A percentile compares a stretch with the other conserved stretches of the same genome.
phyloP scores from a whole-genome alignment of 2,329 filamentous ascomycete species.

The Sphaerulina musiva region DNA sequence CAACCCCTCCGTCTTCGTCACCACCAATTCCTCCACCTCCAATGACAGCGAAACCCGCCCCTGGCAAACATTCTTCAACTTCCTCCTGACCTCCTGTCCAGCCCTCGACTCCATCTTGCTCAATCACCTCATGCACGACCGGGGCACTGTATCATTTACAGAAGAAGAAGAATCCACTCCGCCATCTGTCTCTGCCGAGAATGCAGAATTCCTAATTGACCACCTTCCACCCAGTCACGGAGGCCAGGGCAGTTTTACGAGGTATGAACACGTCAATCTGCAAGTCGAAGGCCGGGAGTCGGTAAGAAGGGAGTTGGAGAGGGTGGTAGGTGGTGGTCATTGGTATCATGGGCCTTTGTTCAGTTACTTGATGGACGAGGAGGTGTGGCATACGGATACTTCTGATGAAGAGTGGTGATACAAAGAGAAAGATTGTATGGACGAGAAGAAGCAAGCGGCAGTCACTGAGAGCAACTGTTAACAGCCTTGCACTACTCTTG shows the following conservation, averaged over 20 bases:
- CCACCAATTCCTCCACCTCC: neutral
- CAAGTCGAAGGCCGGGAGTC: conserved; percentile 17
- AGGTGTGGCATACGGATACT: conserved; percentile 31
- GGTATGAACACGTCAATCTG: conserved; percentile 24
- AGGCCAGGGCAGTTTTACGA: conserved; percentile 17
- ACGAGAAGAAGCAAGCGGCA: no score
- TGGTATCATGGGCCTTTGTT: conserved; percentile 26
- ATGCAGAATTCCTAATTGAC: conserved; percentile 15
- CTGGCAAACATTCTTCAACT: conserved; percentile 27
- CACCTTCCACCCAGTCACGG: conserved; percentile 13
- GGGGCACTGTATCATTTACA: conserved; percentile 24
- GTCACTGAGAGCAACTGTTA: no score
- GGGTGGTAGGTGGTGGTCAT: conserved; percentile 20
- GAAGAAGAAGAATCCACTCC: conserved; percentile 9
- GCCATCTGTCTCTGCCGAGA: conserved; percentile 9
- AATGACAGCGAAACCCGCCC: conserved; percentile 13
- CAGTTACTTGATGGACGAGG: conserved; percentile 30
- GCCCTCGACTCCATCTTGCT: conserved; percentile 26
- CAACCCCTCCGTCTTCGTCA: conserved; percentile 8
- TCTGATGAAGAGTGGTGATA: conserved; percentile 32
- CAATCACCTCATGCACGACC: conserved; percentile 25
- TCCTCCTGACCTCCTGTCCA: conserved; percentile 19
- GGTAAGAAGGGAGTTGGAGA: conserved; percentile 17
- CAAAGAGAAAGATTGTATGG: neutral
- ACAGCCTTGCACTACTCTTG: no score